Evolutionary conservation across 2,329 filamentous ascomycete species (phyloP).

Genomic region (Leptographium procerum): DNA sequence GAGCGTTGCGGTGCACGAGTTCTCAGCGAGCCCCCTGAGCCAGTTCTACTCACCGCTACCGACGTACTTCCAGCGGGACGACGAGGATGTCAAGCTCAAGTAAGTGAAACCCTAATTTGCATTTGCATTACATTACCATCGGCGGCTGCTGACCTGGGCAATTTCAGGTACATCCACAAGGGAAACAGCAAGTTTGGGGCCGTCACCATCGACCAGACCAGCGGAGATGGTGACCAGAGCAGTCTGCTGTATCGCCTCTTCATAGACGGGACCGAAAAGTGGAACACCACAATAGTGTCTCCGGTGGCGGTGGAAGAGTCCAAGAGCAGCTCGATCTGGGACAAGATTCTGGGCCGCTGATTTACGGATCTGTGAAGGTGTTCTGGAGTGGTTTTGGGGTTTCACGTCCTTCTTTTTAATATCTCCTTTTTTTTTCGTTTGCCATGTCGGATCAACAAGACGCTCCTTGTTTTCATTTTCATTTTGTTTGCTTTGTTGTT

Average conservation of each 20-base stretch:
- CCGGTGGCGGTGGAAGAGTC: slow-evolving; percentile 22
- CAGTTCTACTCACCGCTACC: slow-evolving; percentile 86
- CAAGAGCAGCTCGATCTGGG: slow-evolving; percentile 33
- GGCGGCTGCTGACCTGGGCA: not conserved
- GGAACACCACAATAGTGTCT: slow-evolving; percentile 51
- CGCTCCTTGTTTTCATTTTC: not conserved
- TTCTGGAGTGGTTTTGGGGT: not conserved
- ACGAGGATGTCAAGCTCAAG: slow-evolving; percentile 75
- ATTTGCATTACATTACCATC: too few species aligned
- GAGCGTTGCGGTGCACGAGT: slow-evolving; percentile 67
- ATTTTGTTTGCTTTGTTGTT: too few species aligned
- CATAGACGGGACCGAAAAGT: slow-evolving; percentile 67
- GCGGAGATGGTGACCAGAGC: slow-evolving; percentile 53
- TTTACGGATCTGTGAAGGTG: not conserved
- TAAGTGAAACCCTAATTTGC: too few species aligned
- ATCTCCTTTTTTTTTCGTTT: not conserved
- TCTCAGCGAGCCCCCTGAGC: slow-evolving; percentile 79
- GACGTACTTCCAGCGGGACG: slow-evolving; percentile 72
- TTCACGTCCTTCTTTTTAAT: not conserved
- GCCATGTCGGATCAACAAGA: not conserved
- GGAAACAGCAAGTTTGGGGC: slow-evolving; percentile 85
- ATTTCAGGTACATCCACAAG: slow-evolving; percentile 61
- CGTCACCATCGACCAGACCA: slow-evolving; percentile 48
- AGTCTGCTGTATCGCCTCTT: slow-evolving; percentile 71
- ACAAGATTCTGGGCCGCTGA: slow-evolving; percentile 17